phyloP scores from a whole-genome alignment of 345 rosid species.

The Euphorbia pulcherrima region DNA sequence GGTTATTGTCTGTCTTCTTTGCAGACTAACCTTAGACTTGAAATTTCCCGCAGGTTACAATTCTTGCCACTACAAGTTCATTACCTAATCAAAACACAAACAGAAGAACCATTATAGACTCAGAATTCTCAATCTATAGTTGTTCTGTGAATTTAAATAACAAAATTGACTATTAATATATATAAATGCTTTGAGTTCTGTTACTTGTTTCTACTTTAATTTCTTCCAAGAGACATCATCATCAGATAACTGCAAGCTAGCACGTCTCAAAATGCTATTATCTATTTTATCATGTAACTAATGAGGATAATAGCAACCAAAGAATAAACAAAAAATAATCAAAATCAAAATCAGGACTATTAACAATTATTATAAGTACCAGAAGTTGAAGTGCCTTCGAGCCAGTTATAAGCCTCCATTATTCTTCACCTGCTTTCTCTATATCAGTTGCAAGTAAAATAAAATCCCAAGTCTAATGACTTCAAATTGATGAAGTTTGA shows the following conservation, averaged over 20 bases:
- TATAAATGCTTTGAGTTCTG: neutral
- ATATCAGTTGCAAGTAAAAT: too few relatives aligned
- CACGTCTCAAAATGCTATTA: too few relatives aligned
- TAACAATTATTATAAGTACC: too few relatives aligned
- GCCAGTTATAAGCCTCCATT: too few relatives aligned
- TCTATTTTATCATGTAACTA: too few relatives aligned
- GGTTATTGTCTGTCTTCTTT: neutral
- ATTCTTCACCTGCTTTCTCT: too few relatives aligned
- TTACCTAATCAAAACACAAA: conserved; percentile 23
- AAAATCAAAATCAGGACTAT: too few relatives aligned
- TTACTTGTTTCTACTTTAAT: neutral
- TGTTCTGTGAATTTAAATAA: neutral
- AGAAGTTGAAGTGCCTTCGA: too few relatives aligned
- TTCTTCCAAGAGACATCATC: neutral
- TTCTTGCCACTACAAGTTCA: conserved; percentile 39
- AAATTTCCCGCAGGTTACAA: conserved; percentile 36
- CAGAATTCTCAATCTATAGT: neutral
- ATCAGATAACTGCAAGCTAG: neutral
- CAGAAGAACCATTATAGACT: neutral
- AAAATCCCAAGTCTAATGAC: too few relatives aligned
- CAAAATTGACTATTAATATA: neutral
- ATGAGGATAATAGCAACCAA: too few relatives aligned
- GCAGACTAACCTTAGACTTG: neutral
- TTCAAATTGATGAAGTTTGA: too few relatives aligned
- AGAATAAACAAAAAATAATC: too few relatives aligned